A percentile compares a stretch with the other conserved stretches of the same genome.
Evolutionary conservation across 805 yeast species (phyloP).

Genomic region (Saccharomycopsis fibuligera): DNA sequence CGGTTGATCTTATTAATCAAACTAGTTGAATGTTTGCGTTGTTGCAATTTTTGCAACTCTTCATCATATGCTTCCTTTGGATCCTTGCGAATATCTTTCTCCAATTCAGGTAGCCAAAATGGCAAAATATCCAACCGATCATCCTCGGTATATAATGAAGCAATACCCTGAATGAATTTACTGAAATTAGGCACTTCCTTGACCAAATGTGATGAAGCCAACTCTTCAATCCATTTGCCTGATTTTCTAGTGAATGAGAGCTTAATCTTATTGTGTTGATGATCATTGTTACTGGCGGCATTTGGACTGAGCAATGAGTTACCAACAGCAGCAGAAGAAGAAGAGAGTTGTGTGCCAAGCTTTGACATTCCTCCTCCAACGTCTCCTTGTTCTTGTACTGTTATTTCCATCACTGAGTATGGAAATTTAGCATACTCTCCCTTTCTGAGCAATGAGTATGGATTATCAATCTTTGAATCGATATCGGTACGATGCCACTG

Average conservation of each 20-base stretch:
- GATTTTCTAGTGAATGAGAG: slow-evolving; percentile 42
- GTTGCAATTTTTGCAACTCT: slow-evolving; percentile 46
- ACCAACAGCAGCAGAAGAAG: too few relatives aligned
- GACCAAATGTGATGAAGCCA: slow-evolving; percentile 75
- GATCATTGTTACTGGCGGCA: slow-evolving; percentile 51
- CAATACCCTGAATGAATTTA: slow-evolving; percentile 88
- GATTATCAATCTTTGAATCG: slow-evolving; percentile 67
- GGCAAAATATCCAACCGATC: slow-evolving; percentile 88
- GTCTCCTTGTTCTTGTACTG: slow-evolving; percentile 42
- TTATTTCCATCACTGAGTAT: slow-evolving; percentile 81
- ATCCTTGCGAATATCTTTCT: slow-evolving; percentile 64
- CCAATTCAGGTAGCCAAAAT: slow-evolving; percentile 91
- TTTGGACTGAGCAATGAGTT: too few relatives aligned
- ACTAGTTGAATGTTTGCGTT: slow-evolving; percentile 33
- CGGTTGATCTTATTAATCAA: slow-evolving; percentile 34
- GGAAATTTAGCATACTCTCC: slow-evolving; percentile 86
- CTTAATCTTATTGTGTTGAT: slow-evolving; percentile 30
- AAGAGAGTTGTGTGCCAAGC: slow-evolving; percentile 24
- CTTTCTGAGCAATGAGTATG: slow-evolving; percentile 67
- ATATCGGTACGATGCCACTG: slow-evolving; percentile 92
- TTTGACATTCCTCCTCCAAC: slow-evolving; percentile 25
- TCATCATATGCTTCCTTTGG: slow-evolving; percentile 77
- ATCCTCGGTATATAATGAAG: slow-evolving; percentile 80
- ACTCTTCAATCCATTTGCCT: slow-evolving; percentile 77
- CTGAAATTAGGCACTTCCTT: slow-evolving; percentile 76